Evolutionary conservation across 495 filamentous ascomycete species (phyloP), one percentile per base, ranked within the genome.

Genomic region (Baudoinia panamericana): DNA sequence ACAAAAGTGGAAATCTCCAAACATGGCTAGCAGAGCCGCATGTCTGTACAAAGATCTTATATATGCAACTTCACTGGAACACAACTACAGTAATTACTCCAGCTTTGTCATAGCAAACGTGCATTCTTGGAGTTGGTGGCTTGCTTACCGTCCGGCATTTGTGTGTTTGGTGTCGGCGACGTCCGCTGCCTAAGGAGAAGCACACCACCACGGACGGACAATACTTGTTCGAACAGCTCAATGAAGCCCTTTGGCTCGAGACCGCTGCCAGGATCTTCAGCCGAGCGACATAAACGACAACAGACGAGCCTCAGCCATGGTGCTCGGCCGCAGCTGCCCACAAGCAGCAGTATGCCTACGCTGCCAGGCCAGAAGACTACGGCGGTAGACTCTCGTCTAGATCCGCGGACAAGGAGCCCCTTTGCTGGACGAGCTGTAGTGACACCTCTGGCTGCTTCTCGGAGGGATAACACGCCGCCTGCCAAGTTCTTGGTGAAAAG

Each of bases 201-300:
- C n/a, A n/a, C n/a, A n/a, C n/a, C n/a, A n/a, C n/a, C n/a, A n/a
- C n/a, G n/a, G n/a, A n/a, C n/a, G n/a, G n/a, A n/a, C n/a, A n/a
- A n/a, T n/a, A n/a, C n/a, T n/a, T n/a, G n/a, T n/a, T n/a, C n/a
- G n/a, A n/a, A n/a, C n/a, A n/a, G n/a, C n/a, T n/a, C n/a, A n/a
- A n/a, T n/a, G n/a, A n/a, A n/a, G n/a, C 82, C 86, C 18, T 73
- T 69, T 37, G 85, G 86, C 35, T 82, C 84, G 41, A 69, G 86
- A 45, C 87, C 86, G n/a, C 66, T 71, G 30, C 84, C 84, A 58
- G 62, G 30, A 19, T 51, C 57, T 17, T 53, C 55, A 42, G 48
- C 58, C 17, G 60, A 62, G 5, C 52, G 54, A 25, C 59, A 63
- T 21, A 67, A 60, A 46, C 63, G 60, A 23, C 61, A 63, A 34